Evolutionary conservation across 1,284 basidiomycete genomes (phyloP).

Genomic region (Microbotryum lychnidis-dioicae): DNA sequence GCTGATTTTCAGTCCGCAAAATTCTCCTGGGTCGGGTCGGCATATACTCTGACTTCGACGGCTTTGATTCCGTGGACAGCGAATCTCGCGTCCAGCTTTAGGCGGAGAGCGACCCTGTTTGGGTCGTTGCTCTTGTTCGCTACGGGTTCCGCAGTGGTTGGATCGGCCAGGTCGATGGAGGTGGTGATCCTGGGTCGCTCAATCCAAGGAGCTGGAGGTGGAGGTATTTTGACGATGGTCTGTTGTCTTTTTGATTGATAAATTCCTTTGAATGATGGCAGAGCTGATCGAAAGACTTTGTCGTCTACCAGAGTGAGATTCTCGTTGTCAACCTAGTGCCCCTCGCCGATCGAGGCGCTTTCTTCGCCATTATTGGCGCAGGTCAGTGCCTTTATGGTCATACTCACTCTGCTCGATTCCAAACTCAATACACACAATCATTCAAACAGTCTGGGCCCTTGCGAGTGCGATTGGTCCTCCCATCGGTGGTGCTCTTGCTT

Average conservation of each 20-base stretch:
- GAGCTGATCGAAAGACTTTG: not conserved
- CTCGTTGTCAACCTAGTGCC: constrained; percentile 32
- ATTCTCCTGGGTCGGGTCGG: constrained; percentile 32
- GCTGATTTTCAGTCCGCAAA: constrained; percentile 21
- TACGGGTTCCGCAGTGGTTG: constrained; percentile 39
- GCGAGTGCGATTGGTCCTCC: constrained; percentile 36
- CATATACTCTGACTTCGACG: constrained; percentile 33
- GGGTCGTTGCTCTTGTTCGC: constrained; percentile 38
- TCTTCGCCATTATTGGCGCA: constrained; percentile 26
- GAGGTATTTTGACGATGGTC: constrained; percentile 29
- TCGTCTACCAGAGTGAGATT: constrained; percentile 16
- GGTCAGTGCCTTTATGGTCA: not conserved
- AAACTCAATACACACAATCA: not conserved
- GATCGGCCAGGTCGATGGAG: constrained; percentile 37
- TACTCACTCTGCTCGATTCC: not conserved
- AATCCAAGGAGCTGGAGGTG: constrained; percentile 39
- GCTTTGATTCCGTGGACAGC: constrained; percentile 33
- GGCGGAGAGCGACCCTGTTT: constrained; percentile 37
- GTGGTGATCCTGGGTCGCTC: constrained; percentile 38
- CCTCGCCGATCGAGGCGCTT: constrained; percentile 28
- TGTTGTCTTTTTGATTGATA: not conserved
- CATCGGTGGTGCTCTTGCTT: constrained; percentile 42
- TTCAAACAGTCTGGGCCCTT: constrained; percentile 10
- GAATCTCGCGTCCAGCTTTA: constrained; percentile 28
- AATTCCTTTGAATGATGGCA: not conserved